Base-by-base conservation (phyloP, 2,329 filamentous ascomycete genomes). In the Aspergillus transmontanensis region DNA sequence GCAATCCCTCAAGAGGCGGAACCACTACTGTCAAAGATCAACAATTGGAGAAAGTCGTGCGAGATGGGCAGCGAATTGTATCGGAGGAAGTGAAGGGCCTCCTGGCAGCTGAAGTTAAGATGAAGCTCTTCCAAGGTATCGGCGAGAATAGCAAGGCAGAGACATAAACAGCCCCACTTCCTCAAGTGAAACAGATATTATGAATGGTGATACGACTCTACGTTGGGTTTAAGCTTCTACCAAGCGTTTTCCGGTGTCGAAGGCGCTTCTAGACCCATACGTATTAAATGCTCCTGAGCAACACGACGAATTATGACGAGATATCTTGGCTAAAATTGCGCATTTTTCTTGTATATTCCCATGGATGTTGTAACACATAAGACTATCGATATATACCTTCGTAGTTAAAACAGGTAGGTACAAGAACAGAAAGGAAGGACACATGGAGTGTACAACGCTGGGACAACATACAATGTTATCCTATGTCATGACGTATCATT, bases 1-100 rank as follows among this genome's bases (percentile, higher is more conserved):
- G 68, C 58, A 71, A 69, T 46, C 69, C 65, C 19, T 70, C 72
- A 30, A 72, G 72, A 54, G 71, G 69, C 62, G 70, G 71, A 57
- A 72, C 72, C 21, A 71, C 68, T 36, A 64, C 71, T 21, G 60
- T 68, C 26, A 81, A 80, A 58, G 82, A 85, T 62, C 77, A 75
- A 53, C 78, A 83, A 58, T 67, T 85, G 48, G 82, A 84, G 43
- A 85, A 86, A 71, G 79, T 86, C 39, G 83, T 86, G 9, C 81
- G 80, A 45, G 85, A 85, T 66, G 84, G 85, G 58, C 84, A 85
- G 66, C 84, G 85, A 68, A 86, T 88, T 71, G 81, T 84, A 6
- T 81, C 81, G 0, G 86, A 87, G 68, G 86, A 87, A 64, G 71
- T 81, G 6, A 79, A 78, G 50, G 80, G 80, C 7, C 72, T 82